These are phyloP conservation scores for Populus simonii DNA, from an alignment of 345 rosid genomes.

Conservation along the genomic window DNA sequence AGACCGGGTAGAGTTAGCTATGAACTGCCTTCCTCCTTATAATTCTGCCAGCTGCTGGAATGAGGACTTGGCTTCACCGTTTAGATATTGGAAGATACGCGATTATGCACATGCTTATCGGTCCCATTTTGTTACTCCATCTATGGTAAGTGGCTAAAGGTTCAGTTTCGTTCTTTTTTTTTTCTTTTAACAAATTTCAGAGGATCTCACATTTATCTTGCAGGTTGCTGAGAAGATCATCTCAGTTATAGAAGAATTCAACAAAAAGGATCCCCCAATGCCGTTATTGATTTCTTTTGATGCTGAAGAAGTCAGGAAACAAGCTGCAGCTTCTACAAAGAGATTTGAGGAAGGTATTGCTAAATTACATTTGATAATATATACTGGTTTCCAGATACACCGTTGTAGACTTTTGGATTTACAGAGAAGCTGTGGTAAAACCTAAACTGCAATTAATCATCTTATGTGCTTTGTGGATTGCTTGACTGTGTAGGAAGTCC, in stretches of 20 bases:
- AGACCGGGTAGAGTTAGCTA: slow-evolving; percentile 58
- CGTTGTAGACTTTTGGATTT: no score
- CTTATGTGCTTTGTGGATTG: slow-evolving; percentile 1
- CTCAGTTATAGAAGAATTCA: slow-evolving; percentile 51
- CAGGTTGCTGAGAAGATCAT: slow-evolving; percentile 70
- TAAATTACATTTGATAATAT: not conserved
- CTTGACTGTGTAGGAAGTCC: slow-evolving; percentile 59
- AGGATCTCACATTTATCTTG: slow-evolving; percentile 12
- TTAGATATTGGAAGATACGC: slow-evolving; percentile 84
- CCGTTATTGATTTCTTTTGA: slow-evolving; percentile 63
- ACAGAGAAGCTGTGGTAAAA: not conserved
- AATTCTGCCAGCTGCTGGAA: slow-evolving; percentile 49
- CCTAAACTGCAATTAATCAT: slow-evolving; percentile 5
- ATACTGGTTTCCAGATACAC: not conserved
- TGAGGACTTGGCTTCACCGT: slow-evolving; percentile 33
- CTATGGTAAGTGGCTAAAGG: slow-evolving; percentile 37
- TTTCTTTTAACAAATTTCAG: not conserved
- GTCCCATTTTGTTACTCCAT: slow-evolving; percentile 66
- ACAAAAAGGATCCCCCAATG: slow-evolving; percentile 51
- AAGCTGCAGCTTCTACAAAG: slow-evolving; percentile 76
- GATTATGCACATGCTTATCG: slow-evolving; percentile 81
- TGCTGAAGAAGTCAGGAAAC: slow-evolving; percentile 57
- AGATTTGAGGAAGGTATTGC: slow-evolving; percentile 73
- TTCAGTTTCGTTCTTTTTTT: not conserved
- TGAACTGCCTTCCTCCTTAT: slow-evolving; percentile 66